A percentile compares a stretch with the other conserved stretches of the same genome.
phyloP scores from a whole-genome alignment of 148 eudicot species.

The Talinum fruticosum region DNA sequence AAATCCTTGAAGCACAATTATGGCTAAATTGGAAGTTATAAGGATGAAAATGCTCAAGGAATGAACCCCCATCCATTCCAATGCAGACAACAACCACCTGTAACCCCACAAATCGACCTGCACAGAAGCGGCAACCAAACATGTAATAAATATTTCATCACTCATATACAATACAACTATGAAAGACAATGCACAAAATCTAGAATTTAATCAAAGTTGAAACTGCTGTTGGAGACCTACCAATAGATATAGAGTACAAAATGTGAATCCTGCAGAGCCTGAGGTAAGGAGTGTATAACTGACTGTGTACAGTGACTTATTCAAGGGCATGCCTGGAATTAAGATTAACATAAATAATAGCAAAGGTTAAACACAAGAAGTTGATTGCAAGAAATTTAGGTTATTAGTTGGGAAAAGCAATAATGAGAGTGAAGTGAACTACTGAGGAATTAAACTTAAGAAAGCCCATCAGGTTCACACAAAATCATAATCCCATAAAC shows the following conservation, averaged over 20 bases:
- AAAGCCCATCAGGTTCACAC: neutral
- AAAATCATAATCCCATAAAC: too few species aligned
- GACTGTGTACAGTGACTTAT: constrained; percentile 70
- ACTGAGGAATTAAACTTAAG: neutral
- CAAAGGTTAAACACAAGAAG: constrained; percentile 7
- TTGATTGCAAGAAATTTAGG: neutral
- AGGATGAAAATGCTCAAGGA: constrained; percentile 60
- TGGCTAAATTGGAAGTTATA: constrained; percentile 60
- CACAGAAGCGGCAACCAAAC: neutral
- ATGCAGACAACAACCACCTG: constrained; percentile 37
- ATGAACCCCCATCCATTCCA: constrained; percentile 89
- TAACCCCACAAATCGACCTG: constrained; percentile 75
- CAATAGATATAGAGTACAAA: constrained; percentile 58
- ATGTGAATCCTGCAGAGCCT: constrained; percentile 67
- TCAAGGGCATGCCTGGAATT: constrained; percentile 68
- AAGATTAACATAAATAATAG: constrained; percentile 12
- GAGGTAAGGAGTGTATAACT: constrained; percentile 70
- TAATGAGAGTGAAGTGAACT: neutral
- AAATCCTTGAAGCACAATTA: constrained; percentile 72
- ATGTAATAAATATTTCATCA: neutral
- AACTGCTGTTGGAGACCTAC: constrained; percentile 34
- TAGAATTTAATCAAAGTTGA: neutral
- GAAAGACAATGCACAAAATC: neutral
- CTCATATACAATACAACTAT: too few species aligned
- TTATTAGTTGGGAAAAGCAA: neutral